Evolutionary conservation across 148 eudicot genomes (phyloP).

Genomic region (Rhododendron henanense): DNA sequence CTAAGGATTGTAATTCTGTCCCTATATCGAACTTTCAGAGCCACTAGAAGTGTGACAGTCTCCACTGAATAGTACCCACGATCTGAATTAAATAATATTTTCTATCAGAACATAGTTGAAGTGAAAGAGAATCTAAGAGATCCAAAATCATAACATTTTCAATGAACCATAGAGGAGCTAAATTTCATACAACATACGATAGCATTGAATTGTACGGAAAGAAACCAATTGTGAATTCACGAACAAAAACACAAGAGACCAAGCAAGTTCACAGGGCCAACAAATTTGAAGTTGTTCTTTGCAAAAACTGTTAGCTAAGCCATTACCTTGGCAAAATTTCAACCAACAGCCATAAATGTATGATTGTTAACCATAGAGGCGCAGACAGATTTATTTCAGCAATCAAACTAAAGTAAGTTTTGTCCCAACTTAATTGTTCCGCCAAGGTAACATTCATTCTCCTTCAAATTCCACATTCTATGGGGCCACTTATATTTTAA

Average conservation of each 20-base stretch:
- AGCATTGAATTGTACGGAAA: background rate
- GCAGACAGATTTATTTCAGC: background rate
- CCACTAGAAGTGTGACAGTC: slow-evolving; percentile 90
- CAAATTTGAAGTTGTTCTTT: background rate
- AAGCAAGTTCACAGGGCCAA: slow-evolving; percentile 4
- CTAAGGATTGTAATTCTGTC: slow-evolving; percentile 92
- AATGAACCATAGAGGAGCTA: background rate
- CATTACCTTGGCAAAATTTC: background rate
- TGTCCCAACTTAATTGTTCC: background rate
- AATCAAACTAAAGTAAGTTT: background rate
- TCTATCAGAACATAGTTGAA: background rate
- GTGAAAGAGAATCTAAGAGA: background rate
- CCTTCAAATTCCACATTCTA: background rate
- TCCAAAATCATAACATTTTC: background rate
- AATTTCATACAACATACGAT: background rate
- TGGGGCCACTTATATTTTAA: background rate
- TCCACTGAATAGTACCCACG: slow-evolving; percentile 95
- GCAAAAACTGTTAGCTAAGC: background rate
- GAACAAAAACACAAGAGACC: background rate
- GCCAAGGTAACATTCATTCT: background rate
- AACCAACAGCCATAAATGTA: background rate
- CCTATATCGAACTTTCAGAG: slow-evolving; percentile 90
- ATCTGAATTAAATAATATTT: slow-evolving; percentile 39
- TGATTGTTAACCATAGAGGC: background rate
- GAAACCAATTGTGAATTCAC: background rate